Conservation (phyloP, 2,329 filamentous ascomycete species). For the Botrytis cinerea region DNA sequence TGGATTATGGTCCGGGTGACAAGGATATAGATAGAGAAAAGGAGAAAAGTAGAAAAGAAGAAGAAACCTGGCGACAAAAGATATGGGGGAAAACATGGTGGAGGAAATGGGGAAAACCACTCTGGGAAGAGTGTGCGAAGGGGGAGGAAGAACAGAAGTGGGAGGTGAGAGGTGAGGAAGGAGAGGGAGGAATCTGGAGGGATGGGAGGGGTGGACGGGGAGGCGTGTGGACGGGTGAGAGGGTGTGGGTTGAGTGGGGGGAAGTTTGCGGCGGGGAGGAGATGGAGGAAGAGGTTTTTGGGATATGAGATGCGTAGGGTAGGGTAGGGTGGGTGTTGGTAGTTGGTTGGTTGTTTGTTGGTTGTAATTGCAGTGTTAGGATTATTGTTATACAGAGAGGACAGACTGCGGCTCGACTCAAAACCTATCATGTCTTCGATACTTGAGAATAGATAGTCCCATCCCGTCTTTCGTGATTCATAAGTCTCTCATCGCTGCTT, state of each 20-base stretch:
- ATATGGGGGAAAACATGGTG: slow-evolving; percentile 12
- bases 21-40: too few relatives aligned
- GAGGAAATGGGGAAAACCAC: background rate
- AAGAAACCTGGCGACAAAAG: background rate
- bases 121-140: background rate
- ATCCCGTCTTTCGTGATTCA: too few relatives aligned
- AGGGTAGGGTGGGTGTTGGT: too few relatives aligned
- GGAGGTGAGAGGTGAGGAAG: background rate
- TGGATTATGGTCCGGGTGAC: background rate
- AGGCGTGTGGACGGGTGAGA: background rate
- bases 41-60: background rate
- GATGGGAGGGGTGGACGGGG: background rate
- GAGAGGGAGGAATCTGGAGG: background rate
- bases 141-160: background rate
- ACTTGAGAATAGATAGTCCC: too few relatives aligned
- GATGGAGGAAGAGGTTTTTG: background rate
- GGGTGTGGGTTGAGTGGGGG: background rate
- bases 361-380: background rate
- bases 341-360: background rate
- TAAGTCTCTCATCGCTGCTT: background rate
- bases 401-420: background rate
- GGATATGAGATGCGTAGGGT: background rate
- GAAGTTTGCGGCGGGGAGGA: background rate
- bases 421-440: too few relatives aligned
- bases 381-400: background rate